Conservation (phyloP, 108 stramenopile species). For the Fragilariopsis cylindrus region DNA sequence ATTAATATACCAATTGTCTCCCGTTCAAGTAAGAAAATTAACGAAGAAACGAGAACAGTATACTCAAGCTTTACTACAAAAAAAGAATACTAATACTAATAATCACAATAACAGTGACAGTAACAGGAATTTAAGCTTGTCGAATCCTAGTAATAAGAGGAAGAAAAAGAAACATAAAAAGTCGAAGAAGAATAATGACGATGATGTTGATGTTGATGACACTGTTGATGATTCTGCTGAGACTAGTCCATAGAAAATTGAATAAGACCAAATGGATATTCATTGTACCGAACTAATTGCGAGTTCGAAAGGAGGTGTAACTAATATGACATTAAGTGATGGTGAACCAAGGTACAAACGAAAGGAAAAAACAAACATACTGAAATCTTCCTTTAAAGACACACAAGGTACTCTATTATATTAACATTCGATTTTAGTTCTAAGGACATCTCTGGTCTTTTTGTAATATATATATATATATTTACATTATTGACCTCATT, state of each 20-base stretch:
- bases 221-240: neutral
- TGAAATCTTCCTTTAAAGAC: too few relatives aligned
- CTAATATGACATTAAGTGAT: too few relatives aligned
- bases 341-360: too few relatives aligned
- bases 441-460: too few relatives aligned
- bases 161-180: conserved; percentile 13
- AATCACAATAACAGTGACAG: neutral
- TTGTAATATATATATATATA: neutral
- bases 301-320: too few relatives aligned
- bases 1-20: neutral
- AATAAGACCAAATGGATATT: too few relatives aligned
- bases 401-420: too few relatives aligned
- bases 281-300: too few relatives aligned
- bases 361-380: too few relatives aligned
- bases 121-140: neutral
- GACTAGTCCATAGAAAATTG: neutral
- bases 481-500: neutral
- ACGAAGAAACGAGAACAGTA: conserved; percentile 18
- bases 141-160: conserved; percentile 24
- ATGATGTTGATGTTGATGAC: neutral
- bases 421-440: too few relatives aligned
- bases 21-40: conserved; percentile 13
- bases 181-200: conserved; percentile 17
- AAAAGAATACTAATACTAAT: neutral
- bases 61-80: neutral